A percentile compares a stretch with the other conserved stretches of the same genome.
Conservation (phyloP, 2,329 filamentous ascomycete species). For the Colletotrichum agaves region DNA sequence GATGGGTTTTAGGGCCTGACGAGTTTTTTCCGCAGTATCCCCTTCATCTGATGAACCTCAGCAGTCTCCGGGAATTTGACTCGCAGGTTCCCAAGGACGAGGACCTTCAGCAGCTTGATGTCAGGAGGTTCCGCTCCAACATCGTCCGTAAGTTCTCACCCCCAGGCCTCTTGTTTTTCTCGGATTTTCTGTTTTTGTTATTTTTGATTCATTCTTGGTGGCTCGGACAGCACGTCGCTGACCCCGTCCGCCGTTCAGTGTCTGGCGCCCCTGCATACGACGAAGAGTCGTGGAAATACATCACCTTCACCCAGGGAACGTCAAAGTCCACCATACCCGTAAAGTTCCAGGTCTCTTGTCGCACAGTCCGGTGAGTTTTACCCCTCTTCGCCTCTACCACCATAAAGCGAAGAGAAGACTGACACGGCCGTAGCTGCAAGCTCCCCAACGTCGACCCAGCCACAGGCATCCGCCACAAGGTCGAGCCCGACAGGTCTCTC, state of each 20-base stretch:
- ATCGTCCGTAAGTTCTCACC: conserved; percentile 65
- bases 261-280: conserved; percentile 72
- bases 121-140: conserved; percentile 76
- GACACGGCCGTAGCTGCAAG: conserved; percentile 62
- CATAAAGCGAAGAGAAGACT: background rate
- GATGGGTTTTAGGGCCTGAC: no score
- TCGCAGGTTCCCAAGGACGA: conserved; percentile 63
- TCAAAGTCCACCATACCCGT: conserved; percentile 57
- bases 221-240: no score
- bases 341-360: conserved; percentile 68
- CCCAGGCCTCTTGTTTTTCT: background rate
- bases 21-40: conserved; percentile 64
- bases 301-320: conserved; percentile 62
- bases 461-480: conserved; percentile 64
- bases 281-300: conserved; percentile 76
- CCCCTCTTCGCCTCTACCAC: background rate
- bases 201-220: no score
- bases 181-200: no score
- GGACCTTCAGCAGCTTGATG: conserved; percentile 63
- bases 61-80: conserved; percentile 71
- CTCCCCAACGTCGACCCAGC: conserved; percentile 76
- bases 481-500: conserved; percentile 69
- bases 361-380: conserved; percentile 67
- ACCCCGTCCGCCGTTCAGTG: conserved; percentile 52
- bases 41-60: conserved; percentile 73